Evolutionary conservation across 1,139 yeast species (phyloP).

Genomic region (Saccharomyces hybrid): DNA sequence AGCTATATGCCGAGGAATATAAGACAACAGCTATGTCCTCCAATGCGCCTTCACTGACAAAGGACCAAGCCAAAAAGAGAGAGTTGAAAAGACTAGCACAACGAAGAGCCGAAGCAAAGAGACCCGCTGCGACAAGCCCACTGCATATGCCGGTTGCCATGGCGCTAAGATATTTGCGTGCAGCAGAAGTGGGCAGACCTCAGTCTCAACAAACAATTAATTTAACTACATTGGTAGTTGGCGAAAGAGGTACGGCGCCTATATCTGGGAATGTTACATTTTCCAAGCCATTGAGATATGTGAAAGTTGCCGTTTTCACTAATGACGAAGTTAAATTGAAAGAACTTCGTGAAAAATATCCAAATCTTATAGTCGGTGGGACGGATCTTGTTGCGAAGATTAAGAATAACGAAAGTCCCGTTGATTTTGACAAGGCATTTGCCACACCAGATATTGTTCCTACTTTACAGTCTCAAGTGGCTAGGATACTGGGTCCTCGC

Average conservation of each 20-base stretch:
- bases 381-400: slow-evolving; percentile 59
- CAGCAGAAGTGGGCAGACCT: slow-evolving; percentile 85
- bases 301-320: slow-evolving; percentile 64
- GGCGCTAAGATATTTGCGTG: slow-evolving; percentile 75
- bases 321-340: slow-evolving; percentile 45
- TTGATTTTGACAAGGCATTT: slow-evolving; percentile 68
- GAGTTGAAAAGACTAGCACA: slow-evolving; percentile 26
- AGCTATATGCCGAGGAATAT: slow-evolving; percentile 12
- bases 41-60: slow-evolving; percentile 17
- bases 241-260: slow-evolving; percentile 74
- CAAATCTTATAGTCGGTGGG: slow-evolving; percentile 52
- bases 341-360: slow-evolving; percentile 48
- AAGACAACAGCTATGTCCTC: slow-evolving; percentile 1
- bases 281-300: slow-evolving; percentile 64
- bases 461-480: slow-evolving; percentile 51
- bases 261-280: slow-evolving; percentile 65
- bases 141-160: slow-evolving; percentile 62
- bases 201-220: slow-evolving; percentile 59
- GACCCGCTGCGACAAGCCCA: slow-evolving; percentile 46
- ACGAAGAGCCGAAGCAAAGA: slow-evolving; percentile 24
- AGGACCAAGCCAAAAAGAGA: slow-evolving; percentile 27
- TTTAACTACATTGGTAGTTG: slow-evolving; percentile 57
- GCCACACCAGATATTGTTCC: slow-evolving; percentile 77
- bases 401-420: slow-evolving; percentile 43
- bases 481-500: slow-evolving; percentile 76